A percentile compares a stretch with the other conserved stretches of the same genome.
phyloP scores from a whole-genome alignment of 2,329 filamentous ascomycete species.

The Periconia sp. region DNA sequence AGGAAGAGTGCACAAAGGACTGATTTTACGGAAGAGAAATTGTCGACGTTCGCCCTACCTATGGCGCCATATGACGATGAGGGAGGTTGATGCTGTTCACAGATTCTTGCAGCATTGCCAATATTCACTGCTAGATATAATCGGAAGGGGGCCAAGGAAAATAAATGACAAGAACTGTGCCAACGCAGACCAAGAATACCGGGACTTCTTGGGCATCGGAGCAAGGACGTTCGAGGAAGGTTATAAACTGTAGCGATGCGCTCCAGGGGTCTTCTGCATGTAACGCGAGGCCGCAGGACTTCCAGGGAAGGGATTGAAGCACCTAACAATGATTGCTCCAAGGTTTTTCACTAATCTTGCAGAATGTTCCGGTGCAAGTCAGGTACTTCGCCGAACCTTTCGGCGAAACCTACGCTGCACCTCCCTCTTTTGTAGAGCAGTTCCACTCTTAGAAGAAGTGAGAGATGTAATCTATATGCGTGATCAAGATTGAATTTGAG shows the following conservation, averaged over 20 bases:
- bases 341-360: constrained; percentile 3
- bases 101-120: too few relatives aligned
- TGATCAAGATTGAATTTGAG: too few relatives aligned
- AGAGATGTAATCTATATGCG: too few relatives aligned
- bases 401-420: too few relatives aligned
- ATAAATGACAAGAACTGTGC: not conserved
- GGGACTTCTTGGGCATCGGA: not conserved
- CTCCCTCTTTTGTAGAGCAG: too few relatives aligned
- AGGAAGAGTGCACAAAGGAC: too few relatives aligned
- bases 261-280: constrained; percentile 7
- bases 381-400: not conserved
- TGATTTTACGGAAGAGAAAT: too few relatives aligned
- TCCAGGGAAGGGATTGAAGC: not conserved
- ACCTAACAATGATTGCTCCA: constrained; percentile 6
- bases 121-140: constrained; percentile 1
- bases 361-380: not conserved
- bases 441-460: too few relatives aligned
- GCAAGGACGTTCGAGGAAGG: constrained; percentile 12
- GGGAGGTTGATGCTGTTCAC: too few relatives aligned
- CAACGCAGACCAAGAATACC: not conserved
- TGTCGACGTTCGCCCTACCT: too few relatives aligned
- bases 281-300: not conserved
- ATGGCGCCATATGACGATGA: too few relatives aligned
- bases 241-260: constrained; percentile 1
- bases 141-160: constrained; percentile 12